Conservation (phyloP, 495 filamentous ascomycete genomes). For the Aspergillus sclerotiicarbonarius region DNA sequence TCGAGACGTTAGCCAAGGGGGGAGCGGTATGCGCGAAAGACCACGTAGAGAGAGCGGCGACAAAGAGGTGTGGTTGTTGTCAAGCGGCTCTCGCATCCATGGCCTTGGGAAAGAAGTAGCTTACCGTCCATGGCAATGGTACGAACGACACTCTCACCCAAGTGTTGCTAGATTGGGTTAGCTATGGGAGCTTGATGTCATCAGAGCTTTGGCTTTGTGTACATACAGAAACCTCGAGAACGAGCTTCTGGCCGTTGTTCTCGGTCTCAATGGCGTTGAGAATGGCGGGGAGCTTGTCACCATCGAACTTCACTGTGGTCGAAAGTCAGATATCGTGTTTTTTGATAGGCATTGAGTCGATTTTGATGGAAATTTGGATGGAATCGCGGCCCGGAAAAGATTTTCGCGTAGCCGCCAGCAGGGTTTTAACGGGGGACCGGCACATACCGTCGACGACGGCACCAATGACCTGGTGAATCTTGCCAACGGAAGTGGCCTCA, state of each 20-base stretch:
- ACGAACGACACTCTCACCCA: conserved; percentile 98
- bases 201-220: conserved; percentile 17
- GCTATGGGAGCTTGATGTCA: conserved; percentile 25
- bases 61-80: neutral
- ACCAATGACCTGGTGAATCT: conserved; percentile 83
- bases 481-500: conserved; percentile 62
- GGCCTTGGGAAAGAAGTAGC: conserved; percentile 29
- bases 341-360: conserved; percentile 29
- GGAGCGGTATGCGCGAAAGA: neutral
- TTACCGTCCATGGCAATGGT: conserved; percentile 99
- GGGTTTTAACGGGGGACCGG: conserved; percentile 25
- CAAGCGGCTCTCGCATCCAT: neutral
- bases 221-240: conserved; percentile 95
- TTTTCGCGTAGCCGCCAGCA: conserved; percentile 41
- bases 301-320: conserved; percentile 84
- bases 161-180: conserved; percentile 76
- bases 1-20: conserved; percentile 18
- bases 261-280: conserved; percentile 91
- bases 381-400: conserved; percentile 40
- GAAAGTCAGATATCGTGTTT: conserved; percentile 40
- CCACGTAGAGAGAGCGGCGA: neutral
- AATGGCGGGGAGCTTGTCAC: conserved; percentile 91
- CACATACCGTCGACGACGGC: conserved; percentile 67
- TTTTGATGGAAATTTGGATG: conserved; percentile 38
- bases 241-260: conserved; percentile 91